Evolutionary conservation across 768 basidiomycete species (phyloP).

Genomic region (Nidularia sp.): DNA sequence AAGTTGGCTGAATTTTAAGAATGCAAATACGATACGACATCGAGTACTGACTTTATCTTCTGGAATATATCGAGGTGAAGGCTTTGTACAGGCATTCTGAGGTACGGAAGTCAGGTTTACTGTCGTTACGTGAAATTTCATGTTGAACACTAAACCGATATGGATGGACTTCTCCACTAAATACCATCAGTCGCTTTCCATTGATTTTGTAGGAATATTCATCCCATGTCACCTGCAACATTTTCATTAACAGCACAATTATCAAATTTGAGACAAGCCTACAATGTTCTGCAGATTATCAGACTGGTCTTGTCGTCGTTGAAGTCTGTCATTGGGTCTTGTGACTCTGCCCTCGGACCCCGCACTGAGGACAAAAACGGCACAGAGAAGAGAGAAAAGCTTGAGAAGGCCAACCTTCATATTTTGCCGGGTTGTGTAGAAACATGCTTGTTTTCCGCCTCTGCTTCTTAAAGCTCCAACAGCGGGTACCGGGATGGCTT

Average conservation of each 20-base stretch:
- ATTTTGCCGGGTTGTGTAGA: conserved; percentile 1
- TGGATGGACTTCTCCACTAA: conserved; percentile 40
- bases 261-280: neutral
- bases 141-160: conserved; percentile 32
- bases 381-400: conserved; percentile 15
- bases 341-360: conserved; percentile 16
- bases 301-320: conserved; percentile 13
- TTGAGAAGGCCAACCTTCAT: conserved; percentile 18
- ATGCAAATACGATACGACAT: neutral
- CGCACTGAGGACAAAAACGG: conserved; percentile 13
- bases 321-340: neutral
- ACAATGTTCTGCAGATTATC: conserved; percentile 29
- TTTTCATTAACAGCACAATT: neutral
- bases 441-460: too few relatives aligned
- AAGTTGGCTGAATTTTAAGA: neutral
- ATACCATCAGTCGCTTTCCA: conserved; percentile 34
- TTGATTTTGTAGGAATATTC: conserved; percentile 38
- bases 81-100: conserved; percentile 35
- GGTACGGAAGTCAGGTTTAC: too few relatives aligned
- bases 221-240: conserved; percentile 37
- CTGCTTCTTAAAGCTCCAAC: too few relatives aligned
- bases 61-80: conserved; percentile 40
- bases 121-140: too few relatives aligned
- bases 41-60: conserved; percentile 32
- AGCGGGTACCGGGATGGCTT: too few relatives aligned